These are phyloP conservation scores for Emiliania huxleyi DNA, from an alignment of 78 protist species.

Conservation along the genomic window DNA sequence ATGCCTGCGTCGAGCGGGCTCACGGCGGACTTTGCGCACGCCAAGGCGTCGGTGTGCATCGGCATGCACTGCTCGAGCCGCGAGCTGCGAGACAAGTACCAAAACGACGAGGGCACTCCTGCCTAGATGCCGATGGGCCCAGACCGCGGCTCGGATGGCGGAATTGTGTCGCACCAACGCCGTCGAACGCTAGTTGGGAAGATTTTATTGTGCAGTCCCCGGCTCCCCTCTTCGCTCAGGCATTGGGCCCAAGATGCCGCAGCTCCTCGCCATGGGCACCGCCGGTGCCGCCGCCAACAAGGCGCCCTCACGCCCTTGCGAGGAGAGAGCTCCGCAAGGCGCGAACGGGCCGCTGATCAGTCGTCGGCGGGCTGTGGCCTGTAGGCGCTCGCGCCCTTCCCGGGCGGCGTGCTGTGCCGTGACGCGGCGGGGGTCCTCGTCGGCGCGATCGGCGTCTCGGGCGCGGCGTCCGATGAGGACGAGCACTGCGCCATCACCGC, in stretches of 20 bases:
- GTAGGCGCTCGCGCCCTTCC: neutral
- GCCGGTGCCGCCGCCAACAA: neutral
- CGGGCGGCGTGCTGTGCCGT: neutral
- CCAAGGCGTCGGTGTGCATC: neutral
- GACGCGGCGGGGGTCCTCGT: neutral
- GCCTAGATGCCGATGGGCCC: too few species aligned
- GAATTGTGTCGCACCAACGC: too few species aligned
- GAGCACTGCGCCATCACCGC: neutral
- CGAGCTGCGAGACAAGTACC: neutral
- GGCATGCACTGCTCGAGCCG: neutral
- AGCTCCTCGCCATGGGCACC: neutral
- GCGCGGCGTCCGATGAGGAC: neutral
- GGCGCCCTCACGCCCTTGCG: too few species aligned
- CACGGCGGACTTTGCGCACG: neutral
- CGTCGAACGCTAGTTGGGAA: too few species aligned
- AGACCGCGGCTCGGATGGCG: too few species aligned
- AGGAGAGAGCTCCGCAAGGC: too few species aligned
- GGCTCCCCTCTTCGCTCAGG: too few species aligned
- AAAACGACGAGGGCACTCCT: neutral
- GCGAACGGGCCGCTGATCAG: too few species aligned
- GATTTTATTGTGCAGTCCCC: too few species aligned
- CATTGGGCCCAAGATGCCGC: neutral
- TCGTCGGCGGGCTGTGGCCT: too few species aligned
- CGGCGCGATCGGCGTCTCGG: neutral
- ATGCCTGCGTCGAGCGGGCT: neutral